These are phyloP conservation scores for Coniosporium tulheliwenetii DNA, from an alignment of 2,329 filamentous ascomycete species.

Conservation along the genomic window DNA sequence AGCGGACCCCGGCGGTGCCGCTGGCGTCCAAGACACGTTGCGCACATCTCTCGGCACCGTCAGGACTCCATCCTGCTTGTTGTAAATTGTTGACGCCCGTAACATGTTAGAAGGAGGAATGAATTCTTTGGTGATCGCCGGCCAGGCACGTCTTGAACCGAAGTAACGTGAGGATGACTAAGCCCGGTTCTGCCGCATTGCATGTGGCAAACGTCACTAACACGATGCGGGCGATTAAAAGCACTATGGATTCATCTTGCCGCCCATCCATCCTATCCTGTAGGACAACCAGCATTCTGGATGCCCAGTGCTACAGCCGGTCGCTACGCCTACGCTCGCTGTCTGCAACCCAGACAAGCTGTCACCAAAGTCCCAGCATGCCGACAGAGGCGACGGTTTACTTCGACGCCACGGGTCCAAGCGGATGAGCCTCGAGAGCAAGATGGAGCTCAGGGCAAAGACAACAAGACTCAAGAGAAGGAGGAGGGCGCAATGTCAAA, in stretches of 20 bases:
- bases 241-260: no score
- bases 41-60: constrained; percentile 57
- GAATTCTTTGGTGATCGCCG: no score
- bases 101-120: no score
- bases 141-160: no score
- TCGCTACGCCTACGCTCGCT: constrained; percentile 21
- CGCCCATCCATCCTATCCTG: not conserved
- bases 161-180: no score
- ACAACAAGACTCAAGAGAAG: constrained; percentile 9
- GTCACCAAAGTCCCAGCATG: not conserved
- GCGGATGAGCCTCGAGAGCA: not conserved
- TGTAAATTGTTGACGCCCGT: constrained; percentile 59
- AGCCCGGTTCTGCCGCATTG: no score
- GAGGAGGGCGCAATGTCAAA: constrained; percentile 41
- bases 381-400: not conserved
- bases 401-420: constrained; percentile 4
- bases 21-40: constrained; percentile 68
- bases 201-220: no score
- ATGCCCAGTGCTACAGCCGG: not conserved
- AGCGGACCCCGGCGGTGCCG: constrained; percentile 42
- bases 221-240: no score
- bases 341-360: constrained; percentile 16
- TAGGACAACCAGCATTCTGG: not conserved
- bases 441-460: not conserved
- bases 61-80: constrained; percentile 87